These are phyloP conservation scores for Plasmodium coatneyi DNA, from an alignment of 169 alveolate species.

Conservation along the genomic window DNA sequence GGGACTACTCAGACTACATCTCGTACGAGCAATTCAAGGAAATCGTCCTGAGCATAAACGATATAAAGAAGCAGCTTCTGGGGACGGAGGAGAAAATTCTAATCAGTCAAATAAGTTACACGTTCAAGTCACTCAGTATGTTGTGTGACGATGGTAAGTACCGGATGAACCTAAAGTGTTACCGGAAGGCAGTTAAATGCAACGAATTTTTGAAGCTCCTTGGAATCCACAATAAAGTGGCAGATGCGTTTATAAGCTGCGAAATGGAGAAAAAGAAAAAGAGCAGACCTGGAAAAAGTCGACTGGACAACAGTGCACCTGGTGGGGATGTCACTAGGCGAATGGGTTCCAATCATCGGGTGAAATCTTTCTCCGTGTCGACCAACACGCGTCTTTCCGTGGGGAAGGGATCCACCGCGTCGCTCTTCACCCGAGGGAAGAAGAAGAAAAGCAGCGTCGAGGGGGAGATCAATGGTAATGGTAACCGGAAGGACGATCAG, in stretches of 20 bases:
- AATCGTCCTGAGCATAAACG: constrained; percentile 56
- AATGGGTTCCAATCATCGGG: neutral
- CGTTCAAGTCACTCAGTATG: constrained; percentile 58
- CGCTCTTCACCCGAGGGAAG: neutral
- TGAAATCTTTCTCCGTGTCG: constrained; percentile 13
- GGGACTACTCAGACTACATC: constrained; percentile 21
- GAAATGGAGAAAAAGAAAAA: constrained; percentile 10
- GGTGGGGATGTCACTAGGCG: neutral
- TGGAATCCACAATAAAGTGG: constrained; percentile 55
- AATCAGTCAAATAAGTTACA: constrained; percentile 57
- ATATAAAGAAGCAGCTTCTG: constrained; percentile 54
- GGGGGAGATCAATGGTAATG: neutral
- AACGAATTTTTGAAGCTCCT: constrained; percentile 43
- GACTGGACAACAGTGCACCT: neutral
- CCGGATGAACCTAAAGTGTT: constrained; percentile 62
- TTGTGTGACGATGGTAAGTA: constrained; percentile 69
- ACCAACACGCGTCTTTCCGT: constrained; percentile 17
- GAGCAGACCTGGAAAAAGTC: neutral
- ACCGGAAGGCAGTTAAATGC: constrained; percentile 51
- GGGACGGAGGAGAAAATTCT: constrained; percentile 68
- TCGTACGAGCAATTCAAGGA: constrained; percentile 66
- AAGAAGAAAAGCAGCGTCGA: neutral
- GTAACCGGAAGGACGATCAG: neutral
- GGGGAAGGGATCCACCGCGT: constrained; percentile 1
- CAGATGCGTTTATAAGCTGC: constrained; percentile 30